phyloP scores from a whole-genome alignment of 2,329 filamentous ascomycete genomes.

The Alternaria arborescens region DNA sequence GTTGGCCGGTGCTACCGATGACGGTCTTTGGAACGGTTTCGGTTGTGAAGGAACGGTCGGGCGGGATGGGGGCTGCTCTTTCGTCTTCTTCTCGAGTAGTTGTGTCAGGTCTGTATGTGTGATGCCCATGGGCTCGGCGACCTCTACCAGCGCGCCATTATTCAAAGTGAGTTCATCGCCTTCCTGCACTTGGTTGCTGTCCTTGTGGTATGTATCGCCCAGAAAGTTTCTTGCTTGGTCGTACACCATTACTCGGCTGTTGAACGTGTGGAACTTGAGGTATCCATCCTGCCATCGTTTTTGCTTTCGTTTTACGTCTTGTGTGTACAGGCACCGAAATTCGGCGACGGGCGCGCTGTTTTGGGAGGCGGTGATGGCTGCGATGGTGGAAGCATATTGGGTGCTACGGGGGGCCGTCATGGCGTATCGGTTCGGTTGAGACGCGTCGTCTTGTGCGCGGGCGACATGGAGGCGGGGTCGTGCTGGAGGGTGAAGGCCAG shows the following conservation, averaged over 20 bases:
- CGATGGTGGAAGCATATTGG: slow-evolving; percentile 23
- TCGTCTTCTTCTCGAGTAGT: slow-evolving; percentile 73
- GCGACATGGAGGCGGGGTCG: slow-evolving; percentile 16
- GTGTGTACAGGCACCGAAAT: slow-evolving; percentile 85
- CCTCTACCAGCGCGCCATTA: slow-evolving; percentile 79
- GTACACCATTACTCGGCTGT: slow-evolving; percentile 89
- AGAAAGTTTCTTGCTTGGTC: slow-evolving; percentile 82
- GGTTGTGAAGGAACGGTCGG: slow-evolving; percentile 27
- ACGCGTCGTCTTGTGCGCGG: slow-evolving; percentile 19
- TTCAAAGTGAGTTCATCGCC: slow-evolving; percentile 86
- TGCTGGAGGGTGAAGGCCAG: slow-evolving; percentile 4
- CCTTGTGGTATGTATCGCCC: slow-evolving; percentile 84
- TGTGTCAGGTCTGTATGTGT: slow-evolving; percentile 80
- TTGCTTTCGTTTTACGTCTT: slow-evolving; percentile 83
- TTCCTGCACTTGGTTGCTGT: slow-evolving; percentile 73
- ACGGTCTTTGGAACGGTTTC: slow-evolving; percentile 31
- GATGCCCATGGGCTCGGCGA: slow-evolving; percentile 76
- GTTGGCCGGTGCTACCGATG: slow-evolving; percentile 27
- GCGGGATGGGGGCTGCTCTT: slow-evolving; percentile 42
- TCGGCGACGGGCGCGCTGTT: slow-evolving; percentile 80
- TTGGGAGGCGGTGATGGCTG: slow-evolving; percentile 60
- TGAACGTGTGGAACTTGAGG: slow-evolving; percentile 88
- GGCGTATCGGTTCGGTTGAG: slow-evolving; percentile 3
- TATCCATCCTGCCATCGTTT: slow-evolving; percentile 95
- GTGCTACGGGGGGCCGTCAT: slow-evolving; percentile 44